Evolutionary conservation across 75 land plant species (phyloP).

Genomic region (Selaginella moellendorffii): DNA sequence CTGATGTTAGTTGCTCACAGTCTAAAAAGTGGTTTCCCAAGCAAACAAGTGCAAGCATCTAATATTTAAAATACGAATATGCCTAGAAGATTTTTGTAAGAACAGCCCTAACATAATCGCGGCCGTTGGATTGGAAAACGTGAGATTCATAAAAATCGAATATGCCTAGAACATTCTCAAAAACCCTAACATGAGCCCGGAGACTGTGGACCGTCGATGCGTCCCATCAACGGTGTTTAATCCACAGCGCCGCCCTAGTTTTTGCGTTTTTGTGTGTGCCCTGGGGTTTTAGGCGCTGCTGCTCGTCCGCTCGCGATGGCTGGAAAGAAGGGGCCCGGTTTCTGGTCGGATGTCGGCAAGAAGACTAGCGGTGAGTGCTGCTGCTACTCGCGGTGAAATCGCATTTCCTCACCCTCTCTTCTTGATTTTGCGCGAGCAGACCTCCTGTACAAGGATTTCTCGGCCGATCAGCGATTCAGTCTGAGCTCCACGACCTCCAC

Average conservation of each 20-base stretch:
- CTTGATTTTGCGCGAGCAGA: not conserved
- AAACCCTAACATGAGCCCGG: not conserved
- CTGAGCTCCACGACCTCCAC: not conserved
- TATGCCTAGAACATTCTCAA: not conserved
- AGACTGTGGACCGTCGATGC: not conserved
- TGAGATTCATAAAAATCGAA: too few relatives aligned
- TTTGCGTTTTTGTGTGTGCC: too few relatives aligned
- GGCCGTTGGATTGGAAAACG: too few relatives aligned
- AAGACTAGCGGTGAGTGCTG: not conserved
- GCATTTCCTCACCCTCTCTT: not conserved
- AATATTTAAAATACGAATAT: too few relatives aligned
- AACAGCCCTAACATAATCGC: too few relatives aligned
- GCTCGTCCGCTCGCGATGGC: not conserved
- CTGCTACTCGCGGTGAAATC: not conserved
- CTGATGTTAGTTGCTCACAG: too few relatives aligned
- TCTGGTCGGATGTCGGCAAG: not conserved
- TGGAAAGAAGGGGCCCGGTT: not conserved
- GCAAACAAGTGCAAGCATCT: too few relatives aligned
- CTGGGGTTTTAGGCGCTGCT: not conserved
- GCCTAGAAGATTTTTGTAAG: too few relatives aligned
- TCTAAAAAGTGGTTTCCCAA: too few relatives aligned
- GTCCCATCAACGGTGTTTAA: not conserved
- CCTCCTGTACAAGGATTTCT: not conserved
- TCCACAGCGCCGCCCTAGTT: not conserved
- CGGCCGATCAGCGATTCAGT: not conserved